Evolutionary conservation across 768 basidiomycete species (phyloP).

Genomic region (Calocybe gangraenosa): DNA sequence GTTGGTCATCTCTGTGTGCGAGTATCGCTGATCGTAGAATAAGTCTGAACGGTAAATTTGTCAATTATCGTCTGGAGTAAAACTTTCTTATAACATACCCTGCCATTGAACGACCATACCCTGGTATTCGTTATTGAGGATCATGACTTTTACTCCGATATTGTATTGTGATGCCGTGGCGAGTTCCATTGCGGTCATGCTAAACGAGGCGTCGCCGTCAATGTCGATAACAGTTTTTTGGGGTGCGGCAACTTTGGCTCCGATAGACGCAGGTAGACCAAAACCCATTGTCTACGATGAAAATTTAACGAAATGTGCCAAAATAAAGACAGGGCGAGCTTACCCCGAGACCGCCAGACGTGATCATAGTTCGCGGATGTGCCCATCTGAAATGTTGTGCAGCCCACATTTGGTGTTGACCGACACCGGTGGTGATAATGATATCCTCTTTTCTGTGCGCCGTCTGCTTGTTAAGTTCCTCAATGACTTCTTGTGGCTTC

Average conservation of each 20-base stretch:
- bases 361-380: slow-evolving; percentile 82
- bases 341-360: slow-evolving; percentile 92
- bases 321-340: slow-evolving; percentile 26
- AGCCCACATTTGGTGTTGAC: slow-evolving; percentile 99
- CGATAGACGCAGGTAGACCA: slow-evolving; percentile 90
- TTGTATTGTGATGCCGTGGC: slow-evolving; percentile 86
- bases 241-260: slow-evolving; percentile 95
- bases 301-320: slow-evolving; percentile 1
- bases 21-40: slow-evolving; percentile 96
- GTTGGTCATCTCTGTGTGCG: slow-evolving; percentile 93
- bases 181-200: slow-evolving; percentile 99
- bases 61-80: background rate
- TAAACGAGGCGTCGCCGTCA: slow-evolving; percentile 97
- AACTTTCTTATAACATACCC: slow-evolving; percentile 48
- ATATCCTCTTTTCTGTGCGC: slow-evolving; percentile 80
- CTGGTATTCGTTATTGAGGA: slow-evolving; percentile 96
- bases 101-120: slow-evolving; percentile 99
- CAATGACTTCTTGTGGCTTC: slow-evolving; percentile 97
- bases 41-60: slow-evolving; percentile 50
- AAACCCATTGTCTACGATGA: slow-evolving; percentile 89
- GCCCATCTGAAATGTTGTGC: slow-evolving; percentile 93
- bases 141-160: slow-evolving; percentile 92
- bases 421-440: slow-evolving; percentile 90
- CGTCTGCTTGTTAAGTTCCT: slow-evolving; percentile 85
- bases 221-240: slow-evolving; percentile 93